phyloP scores from a whole-genome alignment of 495 filamentous ascomycete species.

The Penicillium odoratum region DNA sequence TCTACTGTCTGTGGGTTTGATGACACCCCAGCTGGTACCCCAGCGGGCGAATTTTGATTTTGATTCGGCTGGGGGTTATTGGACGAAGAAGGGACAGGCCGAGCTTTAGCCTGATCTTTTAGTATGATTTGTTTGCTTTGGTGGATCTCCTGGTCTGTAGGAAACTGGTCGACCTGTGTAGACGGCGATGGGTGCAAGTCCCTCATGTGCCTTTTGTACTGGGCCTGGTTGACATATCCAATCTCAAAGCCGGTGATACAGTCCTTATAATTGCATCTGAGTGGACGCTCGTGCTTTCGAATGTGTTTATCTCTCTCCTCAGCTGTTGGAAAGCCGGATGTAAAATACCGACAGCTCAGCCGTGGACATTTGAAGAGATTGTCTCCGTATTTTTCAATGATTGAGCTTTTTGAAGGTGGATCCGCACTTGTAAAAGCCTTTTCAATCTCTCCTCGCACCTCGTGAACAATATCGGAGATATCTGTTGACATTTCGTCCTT shows the following conservation, averaged over 20 bases:
- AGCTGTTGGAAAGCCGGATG: conserved; percentile 1
- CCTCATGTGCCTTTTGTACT: conserved; percentile 8
- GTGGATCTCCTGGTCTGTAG: conserved; percentile 2
- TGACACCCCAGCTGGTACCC: too few relatives aligned
- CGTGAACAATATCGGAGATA: neutral
- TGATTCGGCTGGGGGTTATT: neutral
- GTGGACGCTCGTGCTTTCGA: neutral
- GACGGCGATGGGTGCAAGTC: neutral
- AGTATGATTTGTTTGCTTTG: neutral
- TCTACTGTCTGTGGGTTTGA: neutral
- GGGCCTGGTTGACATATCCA: neutral
- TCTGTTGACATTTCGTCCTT: conserved; percentile 1
- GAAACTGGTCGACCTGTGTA: neutral
- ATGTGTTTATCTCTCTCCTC: neutral
- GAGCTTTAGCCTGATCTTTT: neutral
- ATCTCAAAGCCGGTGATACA: conserved; percentile 5
- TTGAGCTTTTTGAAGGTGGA: neutral
- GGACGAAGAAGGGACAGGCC: neutral
- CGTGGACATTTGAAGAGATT: neutral
- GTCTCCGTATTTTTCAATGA: conserved; percentile 1
- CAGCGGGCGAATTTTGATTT: too few relatives aligned
- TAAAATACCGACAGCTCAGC: conserved; percentile 5
- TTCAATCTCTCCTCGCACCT: conserved; percentile 6
- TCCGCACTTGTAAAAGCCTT: neutral
- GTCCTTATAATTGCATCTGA: conserved; percentile 1